Evolutionary conservation across 371 early-diverging fungal genomes (phyloP).

Genomic region (Basidiobolus meristosporus): DNA sequence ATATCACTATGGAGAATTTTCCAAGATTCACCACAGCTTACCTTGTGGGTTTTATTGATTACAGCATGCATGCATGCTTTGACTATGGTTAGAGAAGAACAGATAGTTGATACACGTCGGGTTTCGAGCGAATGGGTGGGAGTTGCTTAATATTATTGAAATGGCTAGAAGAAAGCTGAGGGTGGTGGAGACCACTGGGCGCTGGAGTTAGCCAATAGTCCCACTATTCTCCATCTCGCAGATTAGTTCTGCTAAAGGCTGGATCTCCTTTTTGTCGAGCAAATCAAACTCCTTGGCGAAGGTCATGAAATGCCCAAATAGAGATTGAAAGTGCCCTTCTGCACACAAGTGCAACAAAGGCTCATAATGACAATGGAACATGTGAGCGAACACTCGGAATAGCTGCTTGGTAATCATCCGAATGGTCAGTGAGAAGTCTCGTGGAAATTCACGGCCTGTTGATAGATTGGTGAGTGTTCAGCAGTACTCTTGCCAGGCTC

Average conservation of each 20-base stretch:
- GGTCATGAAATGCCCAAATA: constrained; percentile 83
- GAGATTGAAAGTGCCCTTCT: constrained; percentile 83
- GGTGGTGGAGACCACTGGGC: no score
- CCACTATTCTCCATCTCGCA: constrained; percentile 31
- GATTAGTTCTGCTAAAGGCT: constrained; percentile 64
- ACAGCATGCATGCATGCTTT: no score
- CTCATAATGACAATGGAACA: constrained; percentile 84
- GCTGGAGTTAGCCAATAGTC: constrained; percentile 11
- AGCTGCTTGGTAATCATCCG: constrained; percentile 61
- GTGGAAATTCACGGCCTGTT: constrained; percentile 54
- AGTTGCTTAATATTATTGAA: no score
- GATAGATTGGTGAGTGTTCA: background rate
- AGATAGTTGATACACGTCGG: no score
- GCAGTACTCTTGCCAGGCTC: no score
- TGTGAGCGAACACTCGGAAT: constrained; percentile 81
- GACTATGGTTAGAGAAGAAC: no score
- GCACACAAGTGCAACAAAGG: constrained; percentile 57
- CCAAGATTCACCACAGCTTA: no score
- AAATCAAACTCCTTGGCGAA: constrained; percentile 84
- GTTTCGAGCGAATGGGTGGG: no score
- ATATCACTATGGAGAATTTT: no score
- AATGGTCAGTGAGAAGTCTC: constrained; percentile 45
- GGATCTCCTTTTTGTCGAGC: constrained; percentile 75
- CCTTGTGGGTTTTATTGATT: no score
- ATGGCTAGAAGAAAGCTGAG: no score